A percentile compares a stretch with the other conserved stretches of the same genome.
Conservation (phyloP, 176 grass and related monocot genomes). For the Carex pumila region DNA sequence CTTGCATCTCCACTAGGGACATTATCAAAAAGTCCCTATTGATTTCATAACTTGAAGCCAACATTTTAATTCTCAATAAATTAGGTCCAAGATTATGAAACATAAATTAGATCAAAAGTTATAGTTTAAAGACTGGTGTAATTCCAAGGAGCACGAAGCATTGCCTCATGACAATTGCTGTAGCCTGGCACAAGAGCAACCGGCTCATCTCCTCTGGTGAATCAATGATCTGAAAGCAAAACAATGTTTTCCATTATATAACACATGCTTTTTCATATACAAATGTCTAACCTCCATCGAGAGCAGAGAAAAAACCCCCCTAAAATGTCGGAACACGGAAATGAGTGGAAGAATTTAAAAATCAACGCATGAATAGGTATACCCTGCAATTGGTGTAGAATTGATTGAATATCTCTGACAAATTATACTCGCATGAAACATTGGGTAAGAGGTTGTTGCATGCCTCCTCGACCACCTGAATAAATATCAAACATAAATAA, state of each 20-base stretch:
- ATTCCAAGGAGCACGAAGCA: slow-evolving; percentile 49
- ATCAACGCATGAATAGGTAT: not conserved
- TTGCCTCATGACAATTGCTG: slow-evolving; percentile 41
- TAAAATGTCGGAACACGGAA: not conserved
- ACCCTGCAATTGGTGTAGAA: slow-evolving; percentile 96
- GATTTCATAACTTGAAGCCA: not conserved
- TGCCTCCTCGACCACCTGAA: slow-evolving; percentile 84
- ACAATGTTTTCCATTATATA: not conserved
- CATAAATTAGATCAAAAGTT: not conserved
- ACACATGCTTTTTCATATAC: not conserved
- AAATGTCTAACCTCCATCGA: not conserved
- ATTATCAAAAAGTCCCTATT: not conserved
- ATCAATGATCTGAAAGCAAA: slow-evolving; percentile 28
- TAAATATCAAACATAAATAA: slow-evolving; percentile 10
- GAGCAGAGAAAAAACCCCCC: not conserved
- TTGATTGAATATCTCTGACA: slow-evolving; percentile 88
- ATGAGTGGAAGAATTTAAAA: not conserved
- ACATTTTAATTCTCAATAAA: not conserved
- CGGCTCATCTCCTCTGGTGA: slow-evolving; percentile 37
- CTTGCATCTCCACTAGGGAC: not conserved
- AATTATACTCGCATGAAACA: slow-evolving; percentile 89
- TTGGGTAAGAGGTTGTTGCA: slow-evolving; percentile 79
- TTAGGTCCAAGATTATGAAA: too few relatives aligned
- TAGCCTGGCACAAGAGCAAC: slow-evolving; percentile 46
- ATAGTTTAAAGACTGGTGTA: slow-evolving; percentile 43